Evolutionary conservation across 805 yeast genomes (phyloP).

Genomic region (Suhomyces emberorum): DNA sequence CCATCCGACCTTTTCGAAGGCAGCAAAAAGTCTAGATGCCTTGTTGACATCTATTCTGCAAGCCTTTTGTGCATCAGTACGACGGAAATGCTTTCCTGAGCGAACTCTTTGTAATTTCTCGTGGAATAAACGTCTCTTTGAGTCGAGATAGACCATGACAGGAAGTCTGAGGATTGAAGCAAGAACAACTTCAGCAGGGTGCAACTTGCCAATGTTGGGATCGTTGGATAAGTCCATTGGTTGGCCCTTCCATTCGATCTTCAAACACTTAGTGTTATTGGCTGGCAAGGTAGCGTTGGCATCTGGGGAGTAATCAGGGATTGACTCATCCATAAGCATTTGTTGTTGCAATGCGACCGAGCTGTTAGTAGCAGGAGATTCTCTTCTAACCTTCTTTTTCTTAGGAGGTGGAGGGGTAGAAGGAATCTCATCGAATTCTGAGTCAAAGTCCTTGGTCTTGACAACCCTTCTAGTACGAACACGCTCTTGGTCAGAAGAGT

Average conservation of each 20-base stretch:
- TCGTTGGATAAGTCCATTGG: constrained; percentile 87
- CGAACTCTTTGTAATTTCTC: constrained; percentile 81
- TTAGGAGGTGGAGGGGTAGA: constrained; percentile 35
- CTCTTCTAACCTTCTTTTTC: constrained; percentile 40
- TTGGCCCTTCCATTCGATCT: constrained; percentile 97
- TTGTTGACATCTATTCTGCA: constrained; percentile 96
- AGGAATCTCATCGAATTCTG: constrained; percentile 16
- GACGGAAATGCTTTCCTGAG: constrained; percentile 74
- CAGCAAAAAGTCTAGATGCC: constrained; percentile 86
- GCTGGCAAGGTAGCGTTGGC: constrained; percentile 57
- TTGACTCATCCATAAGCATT: constrained; percentile 59
- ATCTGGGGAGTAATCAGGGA: constrained; percentile 85
- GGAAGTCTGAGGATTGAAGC: constrained; percentile 91
- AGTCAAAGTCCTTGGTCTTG: constrained; percentile 27
- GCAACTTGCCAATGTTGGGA: constrained; percentile 68
- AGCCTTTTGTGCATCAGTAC: constrained; percentile 98
- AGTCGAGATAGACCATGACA: constrained; percentile 71
- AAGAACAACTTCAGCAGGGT: constrained; percentile 85
- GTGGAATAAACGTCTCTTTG: constrained; percentile 70
- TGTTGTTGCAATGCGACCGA: constrained; percentile 43
- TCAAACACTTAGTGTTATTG: constrained; percentile 61
- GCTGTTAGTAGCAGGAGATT: constrained; percentile 14
- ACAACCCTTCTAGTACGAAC: constrained; percentile 60
- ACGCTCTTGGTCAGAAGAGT: constrained; percentile 37
- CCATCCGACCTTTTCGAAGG: constrained; percentile 92